Evolutionary conservation across 106 monocot genomes (phyloP).

Genomic region (Dendrobium huoshanense): DNA sequence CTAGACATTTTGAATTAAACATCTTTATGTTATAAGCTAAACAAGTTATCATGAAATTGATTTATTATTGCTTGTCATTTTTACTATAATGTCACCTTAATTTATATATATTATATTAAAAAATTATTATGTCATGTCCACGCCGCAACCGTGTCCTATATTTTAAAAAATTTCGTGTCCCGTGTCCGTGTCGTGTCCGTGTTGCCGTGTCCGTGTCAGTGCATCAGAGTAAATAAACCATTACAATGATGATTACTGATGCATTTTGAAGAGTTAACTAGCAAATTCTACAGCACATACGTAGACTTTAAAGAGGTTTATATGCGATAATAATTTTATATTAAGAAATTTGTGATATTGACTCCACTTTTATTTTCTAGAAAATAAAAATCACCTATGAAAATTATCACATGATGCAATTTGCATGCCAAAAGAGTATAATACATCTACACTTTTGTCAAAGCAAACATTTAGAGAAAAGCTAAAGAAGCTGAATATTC

Average conservation of each 20-base stretch:
- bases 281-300: not conserved
- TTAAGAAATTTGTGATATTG: not conserved
- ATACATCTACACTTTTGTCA: not conserved
- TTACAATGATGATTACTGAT: not conserved
- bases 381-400: not conserved
- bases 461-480: not conserved
- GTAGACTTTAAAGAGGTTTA: not conserved
- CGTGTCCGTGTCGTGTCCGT: too few relatives aligned
- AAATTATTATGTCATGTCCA: too few relatives aligned
- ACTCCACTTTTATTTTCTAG: not conserved
- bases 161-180: too few relatives aligned
- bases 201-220: too few relatives aligned
- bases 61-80: too few relatives aligned
- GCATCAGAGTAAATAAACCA: slow-evolving; percentile 2
- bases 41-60: too few relatives aligned
- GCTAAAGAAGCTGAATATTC: too few relatives aligned
- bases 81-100: too few relatives aligned
- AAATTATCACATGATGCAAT: not conserved
- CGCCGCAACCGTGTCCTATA: too few relatives aligned
- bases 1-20: too few relatives aligned
- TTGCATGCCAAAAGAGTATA: not conserved
- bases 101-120: too few relatives aligned
- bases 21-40: too few relatives aligned
- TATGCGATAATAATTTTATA: not conserved
- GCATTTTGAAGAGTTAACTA: not conserved